Evolutionary conservation across 2,329 filamentous ascomycete species (phyloP).

Genomic region (Colletotrichum euphorbiae): DNA sequence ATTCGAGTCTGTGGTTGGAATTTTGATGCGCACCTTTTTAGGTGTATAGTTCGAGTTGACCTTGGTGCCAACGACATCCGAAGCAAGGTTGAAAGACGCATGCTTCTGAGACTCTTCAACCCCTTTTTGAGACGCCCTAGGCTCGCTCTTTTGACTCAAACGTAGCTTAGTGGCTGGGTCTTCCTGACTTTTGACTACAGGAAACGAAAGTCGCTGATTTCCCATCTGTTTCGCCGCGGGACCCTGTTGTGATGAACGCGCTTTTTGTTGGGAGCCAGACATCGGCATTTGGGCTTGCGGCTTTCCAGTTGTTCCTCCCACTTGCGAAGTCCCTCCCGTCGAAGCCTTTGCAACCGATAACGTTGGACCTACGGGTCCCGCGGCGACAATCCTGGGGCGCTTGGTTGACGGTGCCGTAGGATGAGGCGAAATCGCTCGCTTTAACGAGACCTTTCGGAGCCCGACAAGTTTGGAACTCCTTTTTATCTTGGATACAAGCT

Average conservation of each 20-base stretch:
- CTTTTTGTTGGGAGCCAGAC: slow-evolving; percentile 11
- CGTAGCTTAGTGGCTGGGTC: slow-evolving; percentile 72
- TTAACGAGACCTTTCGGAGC: background rate
- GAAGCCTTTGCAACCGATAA: background rate
- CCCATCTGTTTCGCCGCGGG: slow-evolving; percentile 44
- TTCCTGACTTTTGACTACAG: slow-evolving; percentile 81
- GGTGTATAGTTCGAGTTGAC: slow-evolving; percentile 28
- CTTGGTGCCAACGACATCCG: slow-evolving; percentile 28
- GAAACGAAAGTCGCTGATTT: slow-evolving; percentile 68
- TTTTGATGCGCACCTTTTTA: slow-evolving; percentile 14
- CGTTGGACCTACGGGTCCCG: background rate
- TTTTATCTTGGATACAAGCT: slow-evolving; percentile 48
- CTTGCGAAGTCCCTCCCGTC: background rate
- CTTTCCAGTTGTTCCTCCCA: background rate
- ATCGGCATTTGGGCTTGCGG: slow-evolving; percentile 13
- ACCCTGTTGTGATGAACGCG: slow-evolving; percentile 23
- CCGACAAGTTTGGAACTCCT: background rate
- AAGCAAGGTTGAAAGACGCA: slow-evolving; percentile 47
- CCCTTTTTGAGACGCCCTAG: slow-evolving; percentile 16
- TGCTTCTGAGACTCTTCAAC: slow-evolving; percentile 46
- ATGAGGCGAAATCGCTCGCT: slow-evolving; percentile 20
- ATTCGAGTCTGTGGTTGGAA: slow-evolving; percentile 37
- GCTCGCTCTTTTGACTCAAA: slow-evolving; percentile 67
- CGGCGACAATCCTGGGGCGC: background rate
- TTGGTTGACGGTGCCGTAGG: slow-evolving; percentile 9